Percentiles rank a stretch among this genome's conserved stretches.
phyloP scores from a whole-genome alignment of 2,329 filamentous ascomycete species.

The Paracoccidioides lutzii region DNA sequence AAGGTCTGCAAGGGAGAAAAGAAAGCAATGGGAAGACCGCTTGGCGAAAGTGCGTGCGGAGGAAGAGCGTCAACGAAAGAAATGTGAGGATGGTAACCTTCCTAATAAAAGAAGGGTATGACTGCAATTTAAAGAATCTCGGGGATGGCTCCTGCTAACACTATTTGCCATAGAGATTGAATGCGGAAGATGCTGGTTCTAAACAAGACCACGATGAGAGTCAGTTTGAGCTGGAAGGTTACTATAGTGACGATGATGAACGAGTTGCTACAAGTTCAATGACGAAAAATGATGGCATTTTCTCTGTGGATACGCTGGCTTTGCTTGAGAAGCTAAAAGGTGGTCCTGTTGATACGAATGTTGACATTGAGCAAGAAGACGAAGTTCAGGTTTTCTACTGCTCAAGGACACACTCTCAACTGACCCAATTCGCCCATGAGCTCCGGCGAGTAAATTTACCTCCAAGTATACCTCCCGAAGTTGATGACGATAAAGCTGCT shows the following conservation, averaged over 20 bases:
- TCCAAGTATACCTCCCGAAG: constrained; percentile 47
- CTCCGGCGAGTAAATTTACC: constrained; percentile 66
- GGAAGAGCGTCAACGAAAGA: constrained; percentile 48
- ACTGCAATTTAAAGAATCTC: constrained; percentile 2
- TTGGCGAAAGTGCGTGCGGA: constrained; percentile 50
- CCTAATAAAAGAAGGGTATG: constrained; percentile 34
- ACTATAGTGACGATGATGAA: constrained; percentile 49
- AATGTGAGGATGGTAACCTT: constrained; percentile 36
- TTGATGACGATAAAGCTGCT: constrained; percentile 16
- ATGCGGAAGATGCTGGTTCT: constrained; percentile 10
- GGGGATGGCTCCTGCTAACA: not conserved
- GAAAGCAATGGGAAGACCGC: constrained; percentile 61
- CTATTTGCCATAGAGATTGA: constrained; percentile 17
- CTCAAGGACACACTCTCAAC: constrained; percentile 81
- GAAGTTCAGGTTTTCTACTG: constrained; percentile 82
- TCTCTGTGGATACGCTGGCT: constrained; percentile 63
- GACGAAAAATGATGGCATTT: constrained; percentile 30
- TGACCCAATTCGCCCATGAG: constrained; percentile 78
- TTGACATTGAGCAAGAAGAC: constrained; percentile 40
- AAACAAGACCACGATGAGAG: constrained; percentile 41
- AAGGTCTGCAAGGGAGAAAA: constrained; percentile 51
- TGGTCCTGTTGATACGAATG: constrained; percentile 19
- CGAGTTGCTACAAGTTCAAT: constrained; percentile 14
- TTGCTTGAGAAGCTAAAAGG: constrained; percentile 56
- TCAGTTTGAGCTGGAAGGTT: constrained; percentile 64